Conservation (phyloP, 225 moss, liverwort and hornwort genomes). For the Pseudisothecium myosuroides region DNA sequence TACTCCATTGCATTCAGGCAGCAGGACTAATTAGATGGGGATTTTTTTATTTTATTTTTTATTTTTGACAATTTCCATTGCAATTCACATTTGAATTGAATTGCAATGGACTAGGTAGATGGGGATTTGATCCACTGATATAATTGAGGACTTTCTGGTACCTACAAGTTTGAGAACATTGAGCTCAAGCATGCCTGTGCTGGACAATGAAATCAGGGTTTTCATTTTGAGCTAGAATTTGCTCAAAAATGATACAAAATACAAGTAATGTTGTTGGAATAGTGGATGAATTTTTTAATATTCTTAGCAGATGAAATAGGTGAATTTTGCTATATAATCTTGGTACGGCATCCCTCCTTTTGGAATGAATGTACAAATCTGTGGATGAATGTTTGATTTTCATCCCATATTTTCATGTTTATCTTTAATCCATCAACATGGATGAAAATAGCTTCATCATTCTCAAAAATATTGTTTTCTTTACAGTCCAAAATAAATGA, state of each 20-base stretch:
- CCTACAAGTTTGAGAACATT: background rate
- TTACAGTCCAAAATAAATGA: background rate
- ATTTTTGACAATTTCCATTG: too few relatives aligned
- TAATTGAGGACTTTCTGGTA: background rate
- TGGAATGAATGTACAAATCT: background rate
- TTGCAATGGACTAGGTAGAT: too few relatives aligned
- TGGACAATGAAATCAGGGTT: background rate
- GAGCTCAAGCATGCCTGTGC: background rate
- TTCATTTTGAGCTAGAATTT: background rate
- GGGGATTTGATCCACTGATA: background rate
- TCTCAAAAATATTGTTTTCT: rapidly evolving
- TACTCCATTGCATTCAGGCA: background rate
- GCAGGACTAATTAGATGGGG: too few relatives aligned
- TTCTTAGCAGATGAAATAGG: too few relatives aligned
- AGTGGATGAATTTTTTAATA: background rate
- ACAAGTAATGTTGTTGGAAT: background rate
- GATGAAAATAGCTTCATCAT: background rate
- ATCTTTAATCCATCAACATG: background rate
- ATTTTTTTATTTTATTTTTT: too few relatives aligned
- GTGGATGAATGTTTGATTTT: background rate
- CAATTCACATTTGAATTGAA: too few relatives aligned
- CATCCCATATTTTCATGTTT: background rate
- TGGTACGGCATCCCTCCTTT: background rate
- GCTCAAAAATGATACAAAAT: background rate
- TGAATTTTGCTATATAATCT: background rate